Evolutionary conservation across 164 flowering plant genomes (phyloP).

Genomic region (Vitis rotundifolia): DNA sequence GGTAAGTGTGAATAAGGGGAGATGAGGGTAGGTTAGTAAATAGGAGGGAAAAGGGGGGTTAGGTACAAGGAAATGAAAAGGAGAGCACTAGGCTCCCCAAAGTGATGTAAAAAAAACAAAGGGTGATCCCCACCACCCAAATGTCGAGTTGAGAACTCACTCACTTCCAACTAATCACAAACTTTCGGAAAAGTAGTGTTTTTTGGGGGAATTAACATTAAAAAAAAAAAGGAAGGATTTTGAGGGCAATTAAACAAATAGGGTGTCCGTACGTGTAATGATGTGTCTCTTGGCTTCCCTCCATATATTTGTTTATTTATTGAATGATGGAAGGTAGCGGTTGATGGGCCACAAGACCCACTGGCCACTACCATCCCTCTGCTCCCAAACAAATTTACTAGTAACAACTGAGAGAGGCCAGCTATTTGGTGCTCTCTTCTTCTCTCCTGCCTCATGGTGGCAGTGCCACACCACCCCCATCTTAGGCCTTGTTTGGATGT

Average conservation of each 20-base stretch:
- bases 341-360: slow-evolving; percentile 23
- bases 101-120: slow-evolving; percentile 1
- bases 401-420: neutral
- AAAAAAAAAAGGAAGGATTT: slow-evolving; percentile 3
- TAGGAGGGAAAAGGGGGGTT: neutral
- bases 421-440: neutral
- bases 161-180: slow-evolving; percentile 13
- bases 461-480: too few relatives aligned
- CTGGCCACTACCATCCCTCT: slow-evolving; percentile 2
- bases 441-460: too few relatives aligned
- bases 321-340: slow-evolving; percentile 5
- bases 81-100: slow-evolving; percentile 5
- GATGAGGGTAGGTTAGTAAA: neutral
- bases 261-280: slow-evolving; percentile 32
- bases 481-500: too few relatives aligned
- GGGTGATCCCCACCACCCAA: slow-evolving; percentile 19
- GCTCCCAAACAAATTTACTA: slow-evolving; percentile 17
- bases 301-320: neutral
- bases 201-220: neutral
- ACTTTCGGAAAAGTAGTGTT: slow-evolving; percentile 3
- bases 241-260: slow-evolving; percentile 1
- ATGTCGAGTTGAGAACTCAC: slow-evolving; percentile 26
- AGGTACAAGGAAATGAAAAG: neutral
- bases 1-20: too few relatives aligned
- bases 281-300: slow-evolving; percentile 32